Base-by-base conservation (phyloP, 2,329 filamentous ascomycete species). In the Alternaria panax region DNA sequence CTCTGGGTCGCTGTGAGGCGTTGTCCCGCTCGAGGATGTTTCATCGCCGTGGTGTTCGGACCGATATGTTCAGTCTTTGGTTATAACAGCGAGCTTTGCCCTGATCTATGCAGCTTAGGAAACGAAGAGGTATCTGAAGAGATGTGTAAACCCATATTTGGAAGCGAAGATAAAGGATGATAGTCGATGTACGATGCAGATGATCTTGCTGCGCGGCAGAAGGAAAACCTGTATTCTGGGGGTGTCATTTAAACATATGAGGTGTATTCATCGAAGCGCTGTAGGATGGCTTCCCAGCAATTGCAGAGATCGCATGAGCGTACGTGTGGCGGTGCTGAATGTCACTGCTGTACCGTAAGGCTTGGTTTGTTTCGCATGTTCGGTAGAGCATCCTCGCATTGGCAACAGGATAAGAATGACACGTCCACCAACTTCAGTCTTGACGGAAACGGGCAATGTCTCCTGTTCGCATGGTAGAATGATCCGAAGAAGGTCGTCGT, bases 261-360 rank as follows among this genome's bases (percentile, higher is more conserved):
- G 18, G 8, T 24, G 28, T 42, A 14, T 32, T 32, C 36, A 48
- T 28, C 8, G 28, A 43, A 25, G 51, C 27, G 28, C 24, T 48
- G 53, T 28, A 60, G 47, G 27, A 46, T 9, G 32, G 9, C 24
- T 42, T 20, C 43, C 56, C 34, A 55, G 41, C 27, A 34, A 30
- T 14, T 51, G 36, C 42, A 57, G 27, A 40, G 47, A 41, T 25
- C 32, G 41, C 46, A 51, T 51, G 25, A 47, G 30, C 41, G 34
- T n/a, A 46, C 25, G 27, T 36, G 60, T 63, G 63, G 60, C 60
- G 51, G 51, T 63, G 63, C 52, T 45, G 30, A 30, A 38, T 54
- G 43, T 57, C 48, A 34, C 30, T 54, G 25, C 43, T 47, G 42
- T 61, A 34, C 60, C 52, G 36, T 55, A 47, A 41, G 40, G 20